Evolutionary conservation across 768 basidiomycete genomes (phyloP), one percentile per base, ranked within the genome.

Genomic region (Pulveroboletus ravenelii): DNA sequence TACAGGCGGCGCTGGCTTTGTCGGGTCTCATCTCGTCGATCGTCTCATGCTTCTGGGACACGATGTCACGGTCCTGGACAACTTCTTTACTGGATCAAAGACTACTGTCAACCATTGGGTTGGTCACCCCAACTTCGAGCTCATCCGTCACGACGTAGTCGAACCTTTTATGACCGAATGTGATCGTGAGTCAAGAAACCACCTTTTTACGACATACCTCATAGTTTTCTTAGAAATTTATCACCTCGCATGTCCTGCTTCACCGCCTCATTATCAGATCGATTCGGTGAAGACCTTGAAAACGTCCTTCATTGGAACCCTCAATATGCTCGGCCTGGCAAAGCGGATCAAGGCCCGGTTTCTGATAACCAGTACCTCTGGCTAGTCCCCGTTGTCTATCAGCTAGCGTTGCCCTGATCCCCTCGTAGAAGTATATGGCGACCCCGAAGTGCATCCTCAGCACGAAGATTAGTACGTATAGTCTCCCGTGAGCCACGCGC

Each of bases 161-260:
- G 89, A 98, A 63, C 93, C 94, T 1, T 94, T 96, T 74, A 89
- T 95, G 85, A 95, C 96, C 68, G 96, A 99, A 69, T 95, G 93
- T 56, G 96, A 99, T 71, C 93, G 91, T 93, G 64, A 63, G 89
- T 48, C 37, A 4, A 29, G 5, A 12, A 34, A 4, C 12, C 10
- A 29, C 15, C 1, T 15, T 10, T 31, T 14, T n/a, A 17, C 34
- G 31, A 20, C 15, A 7, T 10, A 14, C 30, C 42, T 50, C 38
- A 52, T 14, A 4, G 32, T 14, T 23, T 34, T 12, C 10, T 29
- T 58, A 92, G 91, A 98, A 73, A 97, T 99, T 57, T 99, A 98
- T 70, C 95, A 99, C 68, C 81, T 99, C 40, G 96, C 96, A 2
- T 99, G 95, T 68, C 95, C 95, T 17, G 95, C 93, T 18, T 97